Percentiles rank a stretch among this genome's conserved stretches.
These are phyloP conservation scores for Fusarium mundagurra DNA, from an alignment of 2,329 filamentous ascomycete species.

Conservation along the genomic window DNA sequence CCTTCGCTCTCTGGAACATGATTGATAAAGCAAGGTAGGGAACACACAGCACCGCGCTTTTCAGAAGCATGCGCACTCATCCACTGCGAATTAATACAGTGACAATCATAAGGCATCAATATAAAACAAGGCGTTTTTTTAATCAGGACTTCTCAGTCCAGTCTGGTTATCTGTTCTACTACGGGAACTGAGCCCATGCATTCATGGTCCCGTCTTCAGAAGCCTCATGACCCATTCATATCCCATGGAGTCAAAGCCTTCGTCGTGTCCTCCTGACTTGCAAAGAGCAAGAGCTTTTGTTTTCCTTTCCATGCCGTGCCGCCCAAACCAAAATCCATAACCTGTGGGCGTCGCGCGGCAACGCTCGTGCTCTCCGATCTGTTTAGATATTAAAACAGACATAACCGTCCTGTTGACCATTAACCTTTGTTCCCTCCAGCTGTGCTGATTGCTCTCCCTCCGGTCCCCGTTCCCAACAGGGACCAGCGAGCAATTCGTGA, in stretches of 20 bases:
- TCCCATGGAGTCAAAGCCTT: slow-evolving; percentile 43
- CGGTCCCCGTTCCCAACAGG: slow-evolving; percentile 45
- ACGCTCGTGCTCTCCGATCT: slow-evolving; percentile 50
- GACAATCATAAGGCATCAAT: background rate
- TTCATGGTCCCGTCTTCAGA: slow-evolving; percentile 42
- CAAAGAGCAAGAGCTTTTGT: slow-evolving; percentile 47
- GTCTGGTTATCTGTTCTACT: slow-evolving; percentile 48
- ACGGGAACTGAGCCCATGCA: slow-evolving; percentile 38
- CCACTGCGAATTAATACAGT: background rate
- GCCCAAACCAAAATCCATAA: slow-evolving; percentile 52
- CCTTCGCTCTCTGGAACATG: background rate
- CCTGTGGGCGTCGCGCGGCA: slow-evolving; percentile 51
- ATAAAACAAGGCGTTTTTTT: slow-evolving; percentile 46
- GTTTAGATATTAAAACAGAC: slow-evolving; percentile 45
- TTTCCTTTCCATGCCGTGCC: slow-evolving; percentile 46
- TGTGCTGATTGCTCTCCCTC: slow-evolving; percentile 48
- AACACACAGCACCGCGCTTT: background rate
- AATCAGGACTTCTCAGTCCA: slow-evolving; percentile 47
- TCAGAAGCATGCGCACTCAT: background rate
- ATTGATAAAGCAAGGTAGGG: background rate
- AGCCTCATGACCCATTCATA: slow-evolving; percentile 41
- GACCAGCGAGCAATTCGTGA: slow-evolving; percentile 50
- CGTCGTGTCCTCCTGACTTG: slow-evolving; percentile 44
- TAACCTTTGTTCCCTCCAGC: slow-evolving; percentile 46
- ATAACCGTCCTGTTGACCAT: slow-evolving; percentile 48